A percentile compares a stretch with the other conserved stretches of the same genome.
phyloP scores from a whole-genome alignment of 176 grass and related monocot genomes.

The Phoenix dactylifera region DNA sequence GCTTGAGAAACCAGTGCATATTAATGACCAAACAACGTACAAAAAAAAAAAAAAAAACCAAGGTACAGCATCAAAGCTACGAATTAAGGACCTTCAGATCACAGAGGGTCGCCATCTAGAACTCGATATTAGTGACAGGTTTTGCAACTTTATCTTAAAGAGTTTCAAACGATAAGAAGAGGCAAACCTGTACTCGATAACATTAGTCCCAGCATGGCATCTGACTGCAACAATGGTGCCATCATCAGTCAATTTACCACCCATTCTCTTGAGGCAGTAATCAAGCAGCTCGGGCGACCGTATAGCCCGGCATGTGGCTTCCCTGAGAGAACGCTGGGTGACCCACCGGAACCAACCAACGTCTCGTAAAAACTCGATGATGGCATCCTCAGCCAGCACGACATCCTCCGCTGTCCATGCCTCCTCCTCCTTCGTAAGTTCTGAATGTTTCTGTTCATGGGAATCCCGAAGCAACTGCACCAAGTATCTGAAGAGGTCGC shows the following conservation, averaged over 20 bases:
- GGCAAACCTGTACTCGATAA: conserved; percentile 53
- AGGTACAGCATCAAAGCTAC: too few species aligned
- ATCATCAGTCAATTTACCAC: conserved; percentile 25
- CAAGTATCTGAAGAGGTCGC: conserved; percentile 51
- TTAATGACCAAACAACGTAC: too few species aligned
- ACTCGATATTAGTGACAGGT: too few species aligned
- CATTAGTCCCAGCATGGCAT: conserved; percentile 40
- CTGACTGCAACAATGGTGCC: conserved; percentile 29
- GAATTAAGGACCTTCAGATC: too few species aligned
- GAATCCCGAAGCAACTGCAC: conserved; percentile 11
- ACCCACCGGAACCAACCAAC: conserved; percentile 33
- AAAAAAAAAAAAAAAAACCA: too few species aligned
- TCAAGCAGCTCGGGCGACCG: conserved; percentile 35
- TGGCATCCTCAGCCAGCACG: conserved; percentile 19
- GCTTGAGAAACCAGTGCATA: background rate
- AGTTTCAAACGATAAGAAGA: background rate
- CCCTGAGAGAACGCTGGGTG: conserved; percentile 33
- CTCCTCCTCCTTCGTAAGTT: too few species aligned
- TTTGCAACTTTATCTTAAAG: too few species aligned
- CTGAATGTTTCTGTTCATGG: background rate
- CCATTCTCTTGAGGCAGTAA: conserved; percentile 41
- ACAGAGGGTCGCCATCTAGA: too few species aligned
- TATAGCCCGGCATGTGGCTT: conserved; percentile 23
- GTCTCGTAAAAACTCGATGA: conserved; percentile 52
- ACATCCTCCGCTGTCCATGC: conserved; percentile 40